Conservation (phyloP, 305 asterid genomes). For the Withania somnifera region DNA sequence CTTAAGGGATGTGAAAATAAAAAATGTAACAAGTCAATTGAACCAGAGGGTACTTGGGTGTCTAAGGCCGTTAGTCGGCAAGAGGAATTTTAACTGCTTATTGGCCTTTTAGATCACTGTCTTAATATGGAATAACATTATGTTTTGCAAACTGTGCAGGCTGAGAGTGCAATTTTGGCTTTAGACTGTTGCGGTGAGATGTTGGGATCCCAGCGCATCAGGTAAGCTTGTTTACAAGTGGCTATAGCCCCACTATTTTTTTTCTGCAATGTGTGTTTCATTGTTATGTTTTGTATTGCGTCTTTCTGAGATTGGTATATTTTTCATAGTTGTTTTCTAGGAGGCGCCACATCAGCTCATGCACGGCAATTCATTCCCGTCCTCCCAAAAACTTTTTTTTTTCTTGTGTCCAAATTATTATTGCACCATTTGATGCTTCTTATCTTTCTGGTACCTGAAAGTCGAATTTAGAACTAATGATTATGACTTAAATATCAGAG, state of each 20-base stretch:
- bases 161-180: slow-evolving; percentile 84
- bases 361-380: not conserved
- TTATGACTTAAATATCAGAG: not conserved
- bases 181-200: slow-evolving; percentile 77
- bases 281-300: not conserved
- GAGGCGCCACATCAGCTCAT: not conserved
- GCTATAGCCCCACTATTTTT: not conserved
- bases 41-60: no score
- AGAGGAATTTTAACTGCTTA: not conserved
- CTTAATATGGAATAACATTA: not conserved
- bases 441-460: not conserved
- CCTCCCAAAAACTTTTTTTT: not conserved
- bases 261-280: not conserved
- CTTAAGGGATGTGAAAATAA: no score
- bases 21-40: no score
- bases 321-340: not conserved
- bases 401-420: not conserved
- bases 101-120: not conserved
- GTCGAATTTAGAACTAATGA: not conserved
- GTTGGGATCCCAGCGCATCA: slow-evolving; percentile 75
- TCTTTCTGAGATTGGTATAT: not conserved
- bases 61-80: no score
- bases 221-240: slow-evolving; percentile 26
- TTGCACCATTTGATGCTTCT: not conserved
- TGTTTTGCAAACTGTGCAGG: slow-evolving; percentile 30